Base-by-base conservation (phyloP, 805 yeast species). In the Maudiozyma pseudohumilis region DNA sequence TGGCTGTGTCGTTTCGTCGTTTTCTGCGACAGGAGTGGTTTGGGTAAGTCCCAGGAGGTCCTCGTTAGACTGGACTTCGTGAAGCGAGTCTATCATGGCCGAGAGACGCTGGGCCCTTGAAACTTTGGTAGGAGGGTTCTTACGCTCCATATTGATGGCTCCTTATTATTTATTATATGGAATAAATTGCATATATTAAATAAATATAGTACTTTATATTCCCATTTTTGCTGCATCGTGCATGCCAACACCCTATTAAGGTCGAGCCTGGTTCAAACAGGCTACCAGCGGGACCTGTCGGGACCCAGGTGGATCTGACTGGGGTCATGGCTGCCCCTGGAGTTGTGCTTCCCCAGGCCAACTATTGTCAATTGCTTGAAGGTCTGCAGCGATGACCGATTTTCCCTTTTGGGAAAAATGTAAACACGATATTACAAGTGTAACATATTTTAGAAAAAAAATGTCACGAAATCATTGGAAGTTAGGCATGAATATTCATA, bases 11-110 rank as follows among this genome's bases (percentile, higher is more conserved):
- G 31, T 11, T 12, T 28, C 31, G 6, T 28, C 20, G 18, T 20
- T 28, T 12, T 16, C 11, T 28, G 17, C n/a, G n/a, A n/a, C n/a
- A n/a, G n/a, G n/a, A n/a, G n/a, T n/a, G n/a, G n/a, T n/a, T n/a
- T n/a, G n/a, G n/a, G n/a, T n/a, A 15, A 28, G 17, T 16, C 18
- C 17, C 12, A 28, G 18, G 9, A 28, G 18, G 17, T 28, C 31
- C 17, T 28, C 31, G 18, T 28, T 28, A 28, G 31, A 28, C 12
- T 13, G 19, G 12, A 28, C 16, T 17, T 28, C 20, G 12, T 50
- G 43, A 4, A 50, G 32, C 3, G 53, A 47, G 29, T 55, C 58
- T 8, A 55, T 50, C 57, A 55, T 49, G 15, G 50, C 55, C 4
- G 60, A 50, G 6, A 55, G 48, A 30, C 52, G 45, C 35, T 55